Base-by-base conservation (phyloP, 352 stramenopile genomes). In the Phytophthora multivora region DNA sequence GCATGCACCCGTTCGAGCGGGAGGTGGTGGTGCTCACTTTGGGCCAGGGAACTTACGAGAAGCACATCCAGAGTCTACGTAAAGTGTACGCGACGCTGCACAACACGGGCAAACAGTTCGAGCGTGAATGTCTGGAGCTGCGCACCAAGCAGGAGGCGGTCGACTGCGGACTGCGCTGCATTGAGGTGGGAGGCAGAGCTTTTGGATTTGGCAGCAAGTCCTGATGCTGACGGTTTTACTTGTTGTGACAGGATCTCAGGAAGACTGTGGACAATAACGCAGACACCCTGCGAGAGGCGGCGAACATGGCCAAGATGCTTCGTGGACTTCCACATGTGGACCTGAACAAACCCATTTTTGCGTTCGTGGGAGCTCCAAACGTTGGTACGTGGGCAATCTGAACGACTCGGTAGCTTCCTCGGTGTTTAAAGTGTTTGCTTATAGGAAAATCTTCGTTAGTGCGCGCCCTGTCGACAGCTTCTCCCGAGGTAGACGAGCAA, bases 391-490 rank as follows among this genome's bases (percentile, higher is more conserved):
- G 41, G 12, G 13, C 3, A n/a, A 3, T 47, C 35, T 33, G 2
- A 39, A 25, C 33, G 5, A 3, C 11, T 11, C 4, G 3, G 2
- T 9, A 10, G 5, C 26, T 30, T 30, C 7, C 5, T 38, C 9
- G 19, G 30, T 50, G 4, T 7, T 56, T 40, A 9, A 54, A 21
- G 49, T 38, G 8, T 13, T 58, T 9, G 13, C 16, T 56, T 28
- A 57, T 23, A 91, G 85, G 87, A 69, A 96, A 96, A 31, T 96
- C 87, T 25, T 93, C 85, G 16, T 63, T 96, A 16, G 87, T 96
- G 5, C 75, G 79, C 10, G 82, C 87, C 11, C 57, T 96, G 26
- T 93, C 87, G 5, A 96, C 85, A 2, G 87, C 85, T 47, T 93
- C 86, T 15, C 87, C 87, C 13, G 80, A 94, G 78, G 86, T 92